Evolutionary conservation across 495 filamentous ascomycete genomes (phyloP), one percentile per base, ranked within the genome.

Genomic region (Xylaria venustula): DNA sequence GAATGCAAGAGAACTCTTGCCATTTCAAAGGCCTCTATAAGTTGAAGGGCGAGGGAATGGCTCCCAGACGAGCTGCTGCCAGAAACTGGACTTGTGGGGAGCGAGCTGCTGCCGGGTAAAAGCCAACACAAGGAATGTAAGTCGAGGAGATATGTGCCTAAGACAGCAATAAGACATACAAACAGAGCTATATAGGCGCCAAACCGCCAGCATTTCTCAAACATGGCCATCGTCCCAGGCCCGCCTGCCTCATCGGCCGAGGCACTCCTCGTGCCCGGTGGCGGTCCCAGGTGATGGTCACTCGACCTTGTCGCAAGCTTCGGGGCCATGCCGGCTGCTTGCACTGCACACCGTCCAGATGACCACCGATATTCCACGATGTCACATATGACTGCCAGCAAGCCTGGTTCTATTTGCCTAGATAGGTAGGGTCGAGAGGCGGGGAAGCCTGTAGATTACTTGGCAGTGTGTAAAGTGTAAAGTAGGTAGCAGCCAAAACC

Each of bases 301-400:
- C 1, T 26, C 54, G 54, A 56, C 41, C 40, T 6, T 22, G 28
- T 56, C 28, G 54, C 26, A 46, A 25, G 30, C 28, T 57, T 57
- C 30, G 54, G 54, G 41, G 12, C 20, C 42, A 57, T 57, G 14
- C 19, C 30, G 54, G 54, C 42, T 47, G 54, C 2, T 47, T 34
- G 42, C 44, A 37, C 28, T 37, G 22, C 20, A 37, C 28, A 57
- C 7, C 42, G 9, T 25, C 42, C 42, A 19, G 19, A 37, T 57
- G 54, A 57, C 44, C 54, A 48, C 11, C 54, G 30, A 47, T 20
- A 6, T 36, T 48, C 30, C 26, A 25, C 28, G 54, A 57, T 48
- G 14, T 11, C 25, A 57, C 41, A 9, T 57, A 17, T 8, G 30
- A 45, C 11, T 17, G 41, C 12, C 30, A 19, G 37, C 15, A 12